Conservation (phyloP, 2,329 filamentous ascomycete species). For the Penicillium polonicum region DNA sequence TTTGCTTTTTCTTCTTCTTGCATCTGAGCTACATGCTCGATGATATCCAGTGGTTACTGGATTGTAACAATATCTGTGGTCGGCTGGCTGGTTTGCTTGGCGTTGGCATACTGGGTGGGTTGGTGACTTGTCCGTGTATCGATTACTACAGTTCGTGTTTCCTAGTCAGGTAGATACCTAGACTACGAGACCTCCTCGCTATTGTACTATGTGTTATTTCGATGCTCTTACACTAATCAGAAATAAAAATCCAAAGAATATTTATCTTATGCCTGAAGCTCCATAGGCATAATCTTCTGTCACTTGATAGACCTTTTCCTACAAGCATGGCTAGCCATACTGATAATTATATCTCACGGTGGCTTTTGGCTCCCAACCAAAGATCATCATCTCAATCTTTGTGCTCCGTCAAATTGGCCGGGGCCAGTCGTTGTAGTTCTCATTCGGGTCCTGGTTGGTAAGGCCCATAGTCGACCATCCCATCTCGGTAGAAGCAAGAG, state of each 20-base stretch:
- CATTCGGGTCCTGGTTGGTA: too few relatives aligned
- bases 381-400: too few relatives aligned
- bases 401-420: too few relatives aligned
- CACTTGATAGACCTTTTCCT: too few relatives aligned
- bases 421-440: too few relatives aligned
- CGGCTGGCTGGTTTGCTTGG: neutral
- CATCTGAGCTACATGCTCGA: neutral
- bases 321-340: too few relatives aligned
- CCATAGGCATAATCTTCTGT: too few relatives aligned
- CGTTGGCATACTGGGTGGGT: neutral
- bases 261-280: too few relatives aligned
- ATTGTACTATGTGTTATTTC: neutral
- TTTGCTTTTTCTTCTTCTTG: neutral
- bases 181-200: neutral
- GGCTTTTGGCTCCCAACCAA: too few relatives aligned
- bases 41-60: neutral
- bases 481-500: too few relatives aligned
- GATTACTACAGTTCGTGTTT: neutral
- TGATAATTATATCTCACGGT: too few relatives aligned
- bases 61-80: neutral
- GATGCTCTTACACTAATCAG: neutral
- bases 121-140: neutral
- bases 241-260: conserved; percentile 11
- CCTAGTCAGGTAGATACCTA: neutral
- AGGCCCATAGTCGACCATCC: too few relatives aligned